These are phyloP conservation scores for Citrus inodora DNA, from an alignment of 345 rosid species.

Conservation along the genomic window DNA sequence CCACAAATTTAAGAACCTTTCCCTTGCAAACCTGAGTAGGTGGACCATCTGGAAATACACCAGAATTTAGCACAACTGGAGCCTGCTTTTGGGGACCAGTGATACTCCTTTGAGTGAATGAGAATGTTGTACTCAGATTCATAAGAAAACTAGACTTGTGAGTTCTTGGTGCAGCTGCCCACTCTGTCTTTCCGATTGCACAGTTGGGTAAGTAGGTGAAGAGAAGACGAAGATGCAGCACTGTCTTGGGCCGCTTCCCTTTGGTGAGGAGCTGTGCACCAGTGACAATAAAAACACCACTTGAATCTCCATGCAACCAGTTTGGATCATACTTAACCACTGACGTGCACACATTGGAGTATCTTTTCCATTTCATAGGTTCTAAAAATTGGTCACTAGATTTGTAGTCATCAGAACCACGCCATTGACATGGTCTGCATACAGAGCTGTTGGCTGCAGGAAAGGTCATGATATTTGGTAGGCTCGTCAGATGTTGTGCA, in stretches of 20 bases:
- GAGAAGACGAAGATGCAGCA: constrained; percentile 59
- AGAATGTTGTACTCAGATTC: constrained; percentile 65
- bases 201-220: constrained; percentile 54
- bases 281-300: constrained; percentile 58
- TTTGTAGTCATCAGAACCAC: constrained; percentile 54
- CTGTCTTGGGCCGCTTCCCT: constrained; percentile 62
- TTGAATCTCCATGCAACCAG: constrained; percentile 44
- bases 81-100: constrained; percentile 44
- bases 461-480: constrained; percentile 46
- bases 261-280: constrained; percentile 64
- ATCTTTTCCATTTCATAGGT: constrained; percentile 65
- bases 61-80: constrained; percentile 55
- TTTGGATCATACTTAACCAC: constrained; percentile 48
- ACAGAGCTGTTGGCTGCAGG: constrained; percentile 12
- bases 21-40: constrained; percentile 37
- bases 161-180: constrained; percentile 52
- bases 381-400: constrained; percentile 45
- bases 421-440: constrained; percentile 44
- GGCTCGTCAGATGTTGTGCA: constrained; percentile 64
- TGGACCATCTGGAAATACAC: constrained; percentile 68
- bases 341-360: constrained; percentile 64
- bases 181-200: constrained; percentile 46
- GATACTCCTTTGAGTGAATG: constrained; percentile 39
- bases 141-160: constrained; percentile 47
- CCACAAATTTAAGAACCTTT: constrained; percentile 62